phyloP scores from a whole-genome alignment of 257 asterid genomes.

The Voacanga thouarsii region DNA sequence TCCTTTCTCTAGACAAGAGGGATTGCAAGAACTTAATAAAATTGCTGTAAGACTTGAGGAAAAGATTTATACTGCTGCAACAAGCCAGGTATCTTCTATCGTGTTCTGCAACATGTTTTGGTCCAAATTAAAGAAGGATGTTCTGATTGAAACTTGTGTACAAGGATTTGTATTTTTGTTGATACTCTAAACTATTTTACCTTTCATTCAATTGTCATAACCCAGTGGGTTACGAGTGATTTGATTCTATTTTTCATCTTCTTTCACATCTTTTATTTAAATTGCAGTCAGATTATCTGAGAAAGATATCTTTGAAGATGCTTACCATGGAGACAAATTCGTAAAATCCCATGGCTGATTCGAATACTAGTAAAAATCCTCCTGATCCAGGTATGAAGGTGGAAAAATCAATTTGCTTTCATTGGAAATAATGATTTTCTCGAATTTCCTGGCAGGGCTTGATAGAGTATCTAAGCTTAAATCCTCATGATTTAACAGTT shows the following conservation, averaged over 20 bases:
- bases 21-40: constrained; percentile 73
- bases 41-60: constrained; percentile 87
- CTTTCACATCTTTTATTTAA: constrained; percentile 4
- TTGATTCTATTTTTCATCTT: too few species aligned
- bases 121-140: background rate
- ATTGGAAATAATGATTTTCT: background rate
- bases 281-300: constrained; percentile 73
- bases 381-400: constrained; percentile 57
- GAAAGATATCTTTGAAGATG: constrained; percentile 86
- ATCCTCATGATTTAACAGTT: background rate
- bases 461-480: background rate
- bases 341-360: constrained; percentile 47
- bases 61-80: constrained; percentile 67
- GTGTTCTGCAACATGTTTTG: background rate
- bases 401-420: background rate
- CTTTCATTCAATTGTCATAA: too few species aligned
- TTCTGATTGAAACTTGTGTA: background rate
- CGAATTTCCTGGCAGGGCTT: background rate
- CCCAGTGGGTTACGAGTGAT: too few species aligned
- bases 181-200: background rate
- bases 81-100: constrained; percentile 56
- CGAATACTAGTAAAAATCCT: constrained; percentile 52
- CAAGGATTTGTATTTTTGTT: background rate
- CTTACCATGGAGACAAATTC: constrained; percentile 78
- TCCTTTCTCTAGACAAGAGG: constrained; percentile 78